phyloP scores from a whole-genome alignment of 768 basidiomycete genomes.

The Podaxis sp. region DNA sequence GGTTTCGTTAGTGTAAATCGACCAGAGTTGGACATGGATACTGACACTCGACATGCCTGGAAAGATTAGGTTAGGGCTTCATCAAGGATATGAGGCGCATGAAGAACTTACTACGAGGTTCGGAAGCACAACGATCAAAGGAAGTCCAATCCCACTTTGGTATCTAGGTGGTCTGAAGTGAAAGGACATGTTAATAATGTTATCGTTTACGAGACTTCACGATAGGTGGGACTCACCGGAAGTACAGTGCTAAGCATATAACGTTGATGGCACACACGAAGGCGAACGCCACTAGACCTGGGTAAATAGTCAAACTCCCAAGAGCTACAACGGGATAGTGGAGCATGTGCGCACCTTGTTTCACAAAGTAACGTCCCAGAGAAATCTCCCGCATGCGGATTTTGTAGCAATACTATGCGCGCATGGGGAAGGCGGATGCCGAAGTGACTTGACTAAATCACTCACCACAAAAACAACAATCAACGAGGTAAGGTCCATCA shows the following conservation, averaged over 20 bases:
- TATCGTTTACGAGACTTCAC: not conserved
- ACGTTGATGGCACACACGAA: conserved; percentile 31
- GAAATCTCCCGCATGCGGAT: conserved; percentile 29
- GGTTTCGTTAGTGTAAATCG: not conserved
- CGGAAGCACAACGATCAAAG: conserved; percentile 34
- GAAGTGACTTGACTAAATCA: not conserved
- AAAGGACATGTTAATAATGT: not conserved
- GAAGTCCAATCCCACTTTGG: conserved; percentile 35
- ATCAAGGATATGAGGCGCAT: too few species aligned
- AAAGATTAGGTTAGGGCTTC: not conserved
- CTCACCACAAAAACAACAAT: conserved; percentile 34
- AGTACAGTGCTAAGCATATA: conserved; percentile 30
- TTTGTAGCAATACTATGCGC: conserved; percentile 25
- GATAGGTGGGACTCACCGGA: conserved; percentile 26
- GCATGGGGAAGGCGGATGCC: conserved; percentile 7
- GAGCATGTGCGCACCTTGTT: conserved; percentile 30
- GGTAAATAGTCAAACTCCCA: not conserved
- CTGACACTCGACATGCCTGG: conserved; percentile 38
- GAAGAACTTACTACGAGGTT: conserved; percentile 33
- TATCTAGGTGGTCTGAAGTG: conserved; percentile 28
- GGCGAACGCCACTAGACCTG: conserved; percentile 35
- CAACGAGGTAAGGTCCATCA: conserved; percentile 40
- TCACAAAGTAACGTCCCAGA: conserved; percentile 35
- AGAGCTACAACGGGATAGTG: not conserved
- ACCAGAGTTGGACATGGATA: not conserved